phyloP scores from a whole-genome alignment of 768 basidiomycete species.

The Lanmaoa pseudosensibilis region DNA sequence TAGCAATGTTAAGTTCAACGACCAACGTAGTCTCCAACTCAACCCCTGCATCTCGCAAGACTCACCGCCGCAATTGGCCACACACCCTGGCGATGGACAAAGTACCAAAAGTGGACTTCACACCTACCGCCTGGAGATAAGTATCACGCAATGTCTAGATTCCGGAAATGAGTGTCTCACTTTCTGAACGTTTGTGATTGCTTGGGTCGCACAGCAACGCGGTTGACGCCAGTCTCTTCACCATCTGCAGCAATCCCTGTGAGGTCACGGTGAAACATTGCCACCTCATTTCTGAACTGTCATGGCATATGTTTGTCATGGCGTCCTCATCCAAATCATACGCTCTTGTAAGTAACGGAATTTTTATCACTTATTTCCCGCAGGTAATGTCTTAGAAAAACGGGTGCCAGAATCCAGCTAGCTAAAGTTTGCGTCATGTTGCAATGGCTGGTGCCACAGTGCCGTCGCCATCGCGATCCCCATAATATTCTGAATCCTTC shows the following conservation, averaged over 20 bases:
- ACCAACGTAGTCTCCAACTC: no score
- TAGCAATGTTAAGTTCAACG: neutral
- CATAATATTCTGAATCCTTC: no score
- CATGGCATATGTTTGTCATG: neutral
- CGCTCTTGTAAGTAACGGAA: constrained; percentile 3
- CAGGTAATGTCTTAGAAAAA: neutral
- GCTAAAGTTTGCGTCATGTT: neutral
- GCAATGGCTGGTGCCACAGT: neutral
- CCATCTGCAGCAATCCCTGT: neutral
- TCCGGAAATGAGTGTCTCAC: constrained; percentile 17
- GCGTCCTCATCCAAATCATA: neutral
- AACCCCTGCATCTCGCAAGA: no score
- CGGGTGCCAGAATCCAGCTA: neutral
- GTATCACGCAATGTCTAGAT: constrained; percentile 11
- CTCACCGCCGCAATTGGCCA: no score
- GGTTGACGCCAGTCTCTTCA: neutral
- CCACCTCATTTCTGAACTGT: constrained; percentile 4
- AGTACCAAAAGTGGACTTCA: neutral
- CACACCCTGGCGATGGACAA: no score
- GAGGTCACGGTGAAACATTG: constrained; percentile 19
- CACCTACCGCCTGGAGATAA: neutral
- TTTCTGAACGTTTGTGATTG: constrained; percentile 1
- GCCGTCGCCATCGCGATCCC: neutral
- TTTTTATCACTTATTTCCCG: neutral
- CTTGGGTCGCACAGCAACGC: neutral